Base-by-base conservation (phyloP, 306 rosid species). In the Leucaena leucocephala region DNA sequence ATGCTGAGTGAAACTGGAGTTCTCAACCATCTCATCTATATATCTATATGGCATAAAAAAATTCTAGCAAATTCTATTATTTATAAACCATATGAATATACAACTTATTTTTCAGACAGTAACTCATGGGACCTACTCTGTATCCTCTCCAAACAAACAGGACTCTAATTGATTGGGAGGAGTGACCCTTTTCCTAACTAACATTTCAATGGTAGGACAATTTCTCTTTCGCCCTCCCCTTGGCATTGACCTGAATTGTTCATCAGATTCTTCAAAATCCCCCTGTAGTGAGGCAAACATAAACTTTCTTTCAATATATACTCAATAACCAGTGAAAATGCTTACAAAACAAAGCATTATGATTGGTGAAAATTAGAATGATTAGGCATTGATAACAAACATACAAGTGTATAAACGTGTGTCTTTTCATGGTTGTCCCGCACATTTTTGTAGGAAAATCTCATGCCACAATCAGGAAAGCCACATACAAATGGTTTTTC, bases 151-250 rank as follows among this genome's bases (percentile, higher is more conserved):
- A 64, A 74, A 72, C 44, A 92, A 84, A 80, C 57, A 55, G 34
- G 84, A 71, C 43, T 85, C 92, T 62, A 78, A 61, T 21, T 84
- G 76, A 80, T 79, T 78, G 33, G 91, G 97, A 0, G 94, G 93
- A 1, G 86, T 83, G 52, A 95, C 87, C 75, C 99, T 90, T 87
- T 91, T 95, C 79, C 97, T 82, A 38, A 89, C 58, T 33, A 95
- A 77, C 93, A 93, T 90, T 84, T 90, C 97, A 17, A 91, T 75
- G 0, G 89, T 83, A 10, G 98, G 98, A 58, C 59, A 89, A 50
- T 16, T 62, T 81, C 99, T 91, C 87, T 95, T 95, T 39, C 71
- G 67, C 69, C 99, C 98, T 19, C 99, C 99, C 71, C 91, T 88
- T 1, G 91, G 86, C 88, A 89, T 89, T 38, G 98, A 90, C 50